phyloP scores from a whole-genome alignment of 208 protist genomes.

The Wallacemonas collosoma region DNA sequence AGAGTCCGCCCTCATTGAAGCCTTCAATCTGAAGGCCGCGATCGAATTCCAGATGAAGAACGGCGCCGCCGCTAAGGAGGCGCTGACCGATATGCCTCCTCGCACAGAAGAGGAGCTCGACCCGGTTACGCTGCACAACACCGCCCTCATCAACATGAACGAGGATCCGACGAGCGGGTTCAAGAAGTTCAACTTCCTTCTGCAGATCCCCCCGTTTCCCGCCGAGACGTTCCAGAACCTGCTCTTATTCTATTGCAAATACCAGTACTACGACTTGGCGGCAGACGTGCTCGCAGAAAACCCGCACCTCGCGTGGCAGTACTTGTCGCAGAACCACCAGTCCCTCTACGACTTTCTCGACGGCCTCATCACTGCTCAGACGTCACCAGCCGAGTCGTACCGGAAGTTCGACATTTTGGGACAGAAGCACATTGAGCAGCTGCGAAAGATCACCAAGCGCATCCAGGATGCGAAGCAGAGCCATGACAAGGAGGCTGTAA shows the following conservation, averaged over 20 bases:
- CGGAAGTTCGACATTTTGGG: constrained; percentile 96
- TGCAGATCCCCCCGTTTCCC: constrained; percentile 95
- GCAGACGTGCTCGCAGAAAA: constrained; percentile 97
- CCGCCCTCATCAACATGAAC: constrained; percentile 97
- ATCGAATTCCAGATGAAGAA: constrained; percentile 97
- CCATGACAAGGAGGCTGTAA: constrained; percentile 87
- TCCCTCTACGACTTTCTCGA: constrained; percentile 96
- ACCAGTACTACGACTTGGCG: constrained; percentile 96
- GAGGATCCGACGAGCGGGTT: constrained; percentile 94
- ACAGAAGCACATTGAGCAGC: constrained; percentile 94
- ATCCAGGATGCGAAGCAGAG: constrained; percentile 94
- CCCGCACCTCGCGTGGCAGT: constrained; percentile 93
- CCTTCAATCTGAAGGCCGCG: constrained; percentile 98
- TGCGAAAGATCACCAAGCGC: constrained; percentile 94
- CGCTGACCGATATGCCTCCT: constrained; percentile 97
- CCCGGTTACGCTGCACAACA: constrained; percentile 97
- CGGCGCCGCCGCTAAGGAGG: constrained; percentile 89
- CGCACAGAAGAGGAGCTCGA: constrained; percentile 96
- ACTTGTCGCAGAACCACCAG: constrained; percentile 91
- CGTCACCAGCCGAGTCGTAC: constrained; percentile 95
- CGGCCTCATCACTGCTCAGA: constrained; percentile 94
- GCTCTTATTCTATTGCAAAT: constrained; percentile 97
- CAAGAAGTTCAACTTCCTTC: constrained; percentile 96
- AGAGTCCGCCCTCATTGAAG: constrained; percentile 96
- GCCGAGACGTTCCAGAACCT: constrained; percentile 98